Percentiles rank a stretch among this genome's conserved stretches.
Evolutionary conservation across 257 asterid genomes (phyloP).

Genomic region (Datura wrightii): DNA sequence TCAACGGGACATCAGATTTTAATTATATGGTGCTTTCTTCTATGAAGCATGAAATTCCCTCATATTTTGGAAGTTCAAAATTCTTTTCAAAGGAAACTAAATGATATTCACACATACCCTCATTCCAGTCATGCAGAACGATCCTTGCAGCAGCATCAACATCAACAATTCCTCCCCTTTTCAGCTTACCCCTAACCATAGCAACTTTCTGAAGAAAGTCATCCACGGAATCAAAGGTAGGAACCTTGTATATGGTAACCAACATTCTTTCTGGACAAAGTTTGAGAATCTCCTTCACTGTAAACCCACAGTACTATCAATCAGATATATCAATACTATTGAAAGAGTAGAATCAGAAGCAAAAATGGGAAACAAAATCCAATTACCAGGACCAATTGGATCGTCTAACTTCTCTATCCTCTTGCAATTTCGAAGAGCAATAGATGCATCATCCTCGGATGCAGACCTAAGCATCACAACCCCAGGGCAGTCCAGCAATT

Average conservation of each 20-base stretch:
- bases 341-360: constrained; percentile 1
- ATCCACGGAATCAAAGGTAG: constrained; percentile 75
- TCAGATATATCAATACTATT: not conserved
- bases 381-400: constrained; percentile 81
- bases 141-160: constrained; percentile 85
- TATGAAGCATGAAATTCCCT: not conserved
- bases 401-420: constrained; percentile 88
- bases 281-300: constrained; percentile 91
- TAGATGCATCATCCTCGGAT: constrained; percentile 63
- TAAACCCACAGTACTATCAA: constrained; percentile 33
- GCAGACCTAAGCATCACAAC: constrained; percentile 88
- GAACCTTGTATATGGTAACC: constrained; percentile 76
- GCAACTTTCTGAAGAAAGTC: constrained; percentile 91
- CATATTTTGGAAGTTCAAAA: not conserved
- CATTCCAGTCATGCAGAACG: constrained; percentile 94
- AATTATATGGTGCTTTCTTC: not conserved
- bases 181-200: constrained; percentile 78
- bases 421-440: constrained; percentile 96
- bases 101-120: constrained; percentile 53
- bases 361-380: constrained; percentile 8
- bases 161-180: constrained; percentile 91
- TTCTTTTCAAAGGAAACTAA: not conserved
- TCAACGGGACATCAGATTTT: not conserved
- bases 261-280: constrained; percentile 72
- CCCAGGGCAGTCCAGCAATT: constrained; percentile 89